Base-by-base conservation (phyloP, 2,329 filamentous ascomycete genomes). In the Colletotrichum somersetense region DNA sequence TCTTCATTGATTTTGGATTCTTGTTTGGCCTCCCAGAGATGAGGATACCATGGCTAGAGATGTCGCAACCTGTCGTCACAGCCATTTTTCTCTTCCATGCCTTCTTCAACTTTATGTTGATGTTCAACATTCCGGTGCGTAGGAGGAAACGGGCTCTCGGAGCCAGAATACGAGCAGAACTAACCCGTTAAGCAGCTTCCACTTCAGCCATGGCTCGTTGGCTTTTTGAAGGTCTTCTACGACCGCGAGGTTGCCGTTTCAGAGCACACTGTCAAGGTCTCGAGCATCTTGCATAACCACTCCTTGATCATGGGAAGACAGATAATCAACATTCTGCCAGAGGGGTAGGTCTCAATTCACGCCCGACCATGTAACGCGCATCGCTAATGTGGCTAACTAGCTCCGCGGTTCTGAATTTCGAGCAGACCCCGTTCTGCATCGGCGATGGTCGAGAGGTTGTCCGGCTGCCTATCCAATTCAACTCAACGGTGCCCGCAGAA, bases 251-350 rank as follows among this genome's bases (percentile, higher is more conserved):
- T 97, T 73, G 94, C 96, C 63, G 92, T 99, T 75, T 96, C 94
- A n/a, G 97, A 98, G 81, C 91, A 93, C 75, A 94, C 91, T 78
- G 96, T 99, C 79, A 97, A 97, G 79, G 91, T 95, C 20, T 93
- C 92, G 38, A 91, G 89, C 74, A 95, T 99, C 74, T 86, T 97
- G 73, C 94, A 98, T 80, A 98, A 98, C 80, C 89, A 94, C 42
- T 97, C 95, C 30, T 88, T 98, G 78, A 98, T 99, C 75, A 89
- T 97, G 83, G 96, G 96, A 78, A 96, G 95, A 81, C 95, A 98
- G 83, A 97, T 98, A 77, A 96, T 99, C 82, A 96, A 99, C 80
- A 97, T 99, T 78, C 86, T 99, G 67, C 96, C 96, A 2, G 96
- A 99, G 85, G 97, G 97, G 85, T 92, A 81, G 76, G 86, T 23